Conservation (phyloP, 306 rosid genomes). For the Hippophae rhamnoides region DNA sequence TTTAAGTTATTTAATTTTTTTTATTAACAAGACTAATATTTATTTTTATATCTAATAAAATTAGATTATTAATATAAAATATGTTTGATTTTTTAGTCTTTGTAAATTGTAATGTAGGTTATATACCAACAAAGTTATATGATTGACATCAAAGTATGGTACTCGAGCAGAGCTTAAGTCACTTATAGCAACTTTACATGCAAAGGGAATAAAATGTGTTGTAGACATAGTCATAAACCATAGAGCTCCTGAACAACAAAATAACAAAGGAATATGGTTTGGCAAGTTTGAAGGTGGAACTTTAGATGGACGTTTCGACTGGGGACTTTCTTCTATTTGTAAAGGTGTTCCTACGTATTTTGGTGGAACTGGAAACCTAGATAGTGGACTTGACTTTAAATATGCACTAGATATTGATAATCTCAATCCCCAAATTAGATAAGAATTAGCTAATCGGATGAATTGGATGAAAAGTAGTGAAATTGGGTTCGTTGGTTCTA, state of each 20-base stretch:
- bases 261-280: slow-evolving; percentile 28
- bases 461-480: slow-evolving; percentile 49
- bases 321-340: slow-evolving; percentile 54
- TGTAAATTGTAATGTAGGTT: slow-evolving; percentile 23
- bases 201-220: slow-evolving; percentile 37
- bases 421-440: slow-evolving; percentile 47
- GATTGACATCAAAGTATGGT: slow-evolving; percentile 60
- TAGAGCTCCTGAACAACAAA: slow-evolving; percentile 30
- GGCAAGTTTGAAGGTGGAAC: slow-evolving; percentile 65
- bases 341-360: slow-evolving; percentile 41
- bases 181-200: slow-evolving; percentile 28
- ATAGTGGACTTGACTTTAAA: slow-evolving; percentile 23
- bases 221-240: slow-evolving; percentile 73
- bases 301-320: slow-evolving; percentile 39
- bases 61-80: not conserved
- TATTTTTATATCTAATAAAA: not conserved
- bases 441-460: slow-evolving; percentile 58
- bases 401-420: slow-evolving; percentile 40
- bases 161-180: slow-evolving; percentile 44
- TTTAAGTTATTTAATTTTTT: not conserved
- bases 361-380: slow-evolving; percentile 50
- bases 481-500: slow-evolving; percentile 54
- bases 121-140: slow-evolving; percentile 56
- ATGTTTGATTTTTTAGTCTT: not conserved
- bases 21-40: not conserved